Percentiles rank a stretch among this genome's conserved stretches.
These are phyloP conservation scores for Poa annua DNA, from an alignment of 176 grass and related monocot genomes.

Conservation along the genomic window DNA sequence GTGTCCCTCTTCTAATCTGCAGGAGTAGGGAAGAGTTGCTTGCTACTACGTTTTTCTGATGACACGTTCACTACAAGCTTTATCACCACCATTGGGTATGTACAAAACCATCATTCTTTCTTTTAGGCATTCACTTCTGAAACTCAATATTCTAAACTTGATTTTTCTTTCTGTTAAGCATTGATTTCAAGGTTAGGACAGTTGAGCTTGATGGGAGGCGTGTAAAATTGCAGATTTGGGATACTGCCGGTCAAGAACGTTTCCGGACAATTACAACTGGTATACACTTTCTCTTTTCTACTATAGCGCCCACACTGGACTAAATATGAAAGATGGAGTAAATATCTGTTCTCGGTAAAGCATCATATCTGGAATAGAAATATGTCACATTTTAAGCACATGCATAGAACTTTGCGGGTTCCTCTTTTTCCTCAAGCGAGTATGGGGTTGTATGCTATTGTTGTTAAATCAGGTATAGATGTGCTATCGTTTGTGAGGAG, in stretches of 20 bases:
- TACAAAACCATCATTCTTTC: background rate
- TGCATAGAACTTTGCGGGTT: background rate
- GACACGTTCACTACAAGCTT: conserved; percentile 70
- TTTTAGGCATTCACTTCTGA: conserved; percentile 23
- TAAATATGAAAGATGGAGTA: conserved; percentile 7
- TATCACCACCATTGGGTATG: conserved; percentile 70
- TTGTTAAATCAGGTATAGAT: background rate
- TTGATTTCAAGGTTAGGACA: conserved; percentile 91
- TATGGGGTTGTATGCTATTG: background rate
- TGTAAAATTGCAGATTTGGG: conserved; percentile 93
- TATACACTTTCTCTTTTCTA: conserved; percentile 33
- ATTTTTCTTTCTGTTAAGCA: conserved; percentile 49
- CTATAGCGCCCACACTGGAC: background rate
- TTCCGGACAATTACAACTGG: conserved; percentile 92
- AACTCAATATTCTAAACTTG: conserved; percentile 24
- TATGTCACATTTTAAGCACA: background rate
- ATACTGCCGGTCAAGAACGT: conserved; percentile 93
- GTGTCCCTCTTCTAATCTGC: conserved; percentile 12
- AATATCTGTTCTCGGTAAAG: conserved; percentile 5
- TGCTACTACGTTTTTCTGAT: conserved; percentile 68
- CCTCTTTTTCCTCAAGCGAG: background rate
- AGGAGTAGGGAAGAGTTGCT: conserved; percentile 81
- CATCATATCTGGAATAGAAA: background rate
- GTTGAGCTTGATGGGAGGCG: conserved; percentile 88
- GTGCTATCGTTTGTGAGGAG: background rate